A percentile compares a stretch with the other conserved stretches of the same genome.
phyloP scores from a whole-genome alignment of 192 early-diverging fungal species.

The Backusella luteola region DNA sequence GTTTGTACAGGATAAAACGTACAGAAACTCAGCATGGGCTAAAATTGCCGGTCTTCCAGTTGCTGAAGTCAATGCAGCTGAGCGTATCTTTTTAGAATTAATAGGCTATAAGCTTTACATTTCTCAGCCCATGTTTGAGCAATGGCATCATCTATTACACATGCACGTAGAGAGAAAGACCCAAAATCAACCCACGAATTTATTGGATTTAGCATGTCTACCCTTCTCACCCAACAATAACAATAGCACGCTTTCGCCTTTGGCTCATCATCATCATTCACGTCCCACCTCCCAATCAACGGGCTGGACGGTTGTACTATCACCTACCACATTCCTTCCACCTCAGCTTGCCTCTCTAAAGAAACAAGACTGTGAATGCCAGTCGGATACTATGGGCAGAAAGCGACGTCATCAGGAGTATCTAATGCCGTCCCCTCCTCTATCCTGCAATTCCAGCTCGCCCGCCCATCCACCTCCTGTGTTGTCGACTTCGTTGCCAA shows the following conservation, averaged over 20 bases:
- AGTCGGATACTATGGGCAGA: neutral
- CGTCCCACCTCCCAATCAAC: neutral
- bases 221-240: neutral
- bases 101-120: constrained; percentile 82
- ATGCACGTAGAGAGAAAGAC: constrained; percentile 24
- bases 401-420: constrained; percentile 6
- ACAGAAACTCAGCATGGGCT: constrained; percentile 89
- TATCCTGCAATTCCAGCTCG: constrained; percentile 2
- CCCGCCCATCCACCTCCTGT: constrained; percentile 19
- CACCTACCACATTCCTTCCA: constrained; percentile 13
- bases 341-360: constrained; percentile 3
- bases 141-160: constrained; percentile 35
- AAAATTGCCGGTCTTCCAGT: constrained; percentile 84
- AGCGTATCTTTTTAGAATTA: constrained; percentile 75
- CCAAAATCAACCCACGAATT: constrained; percentile 13
- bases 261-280: neutral
- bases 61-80: constrained; percentile 80
- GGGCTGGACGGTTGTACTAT: constrained; percentile 11
- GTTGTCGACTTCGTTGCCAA: constrained; percentile 20
- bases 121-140: constrained; percentile 30
- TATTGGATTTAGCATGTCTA: constrained; percentile 6
- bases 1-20: constrained; percentile 84
- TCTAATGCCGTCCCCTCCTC: constrained; percentile 11
- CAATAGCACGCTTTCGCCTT: neutral
- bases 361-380: neutral